Percentiles rank a stretch among this genome's conserved stretches.
Conservation (phyloP, 148 eudicot species). For the Beta vulgaris region DNA sequence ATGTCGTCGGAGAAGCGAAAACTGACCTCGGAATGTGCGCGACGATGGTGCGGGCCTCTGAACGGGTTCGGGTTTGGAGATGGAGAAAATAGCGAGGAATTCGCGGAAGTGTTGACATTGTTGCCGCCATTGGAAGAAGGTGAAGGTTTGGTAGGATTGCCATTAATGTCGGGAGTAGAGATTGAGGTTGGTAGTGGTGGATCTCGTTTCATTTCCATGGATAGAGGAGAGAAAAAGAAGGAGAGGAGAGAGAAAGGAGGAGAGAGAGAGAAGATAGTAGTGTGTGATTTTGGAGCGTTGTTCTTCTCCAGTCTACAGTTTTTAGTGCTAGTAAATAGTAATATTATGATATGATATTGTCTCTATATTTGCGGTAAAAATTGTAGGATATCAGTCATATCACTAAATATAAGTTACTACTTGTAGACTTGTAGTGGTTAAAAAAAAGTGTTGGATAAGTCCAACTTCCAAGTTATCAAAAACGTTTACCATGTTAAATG, state of each 20-base stretch:
- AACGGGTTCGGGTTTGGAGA: neutral
- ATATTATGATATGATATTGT: no score
- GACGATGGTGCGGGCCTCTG: constrained; percentile 43
- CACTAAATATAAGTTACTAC: no score
- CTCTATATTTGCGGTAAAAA: no score
- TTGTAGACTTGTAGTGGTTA: no score
- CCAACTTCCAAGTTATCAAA: no score
- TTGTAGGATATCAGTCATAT: no score
- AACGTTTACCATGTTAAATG: no score
- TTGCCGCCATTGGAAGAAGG: neutral
- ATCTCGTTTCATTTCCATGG: constrained; percentile 24
- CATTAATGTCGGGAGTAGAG: neutral
- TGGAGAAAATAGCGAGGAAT: neutral
- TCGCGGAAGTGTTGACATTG: neutral
- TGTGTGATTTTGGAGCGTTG: no score
- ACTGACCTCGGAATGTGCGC: constrained; percentile 46
- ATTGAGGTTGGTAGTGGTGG: constrained; percentile 23
- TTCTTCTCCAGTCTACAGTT: no score
- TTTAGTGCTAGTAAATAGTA: no score
- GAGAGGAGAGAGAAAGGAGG: constrained; percentile 7
- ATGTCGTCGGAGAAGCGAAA: constrained; percentile 43
- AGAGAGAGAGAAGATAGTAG: neutral
- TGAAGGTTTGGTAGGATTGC: constrained; percentile 5
- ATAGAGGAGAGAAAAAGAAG: neutral
- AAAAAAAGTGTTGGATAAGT: no score